Base-by-base conservation (phyloP, 2,329 filamentous ascomycete genomes). In the Echinosphaeria canescens region DNA sequence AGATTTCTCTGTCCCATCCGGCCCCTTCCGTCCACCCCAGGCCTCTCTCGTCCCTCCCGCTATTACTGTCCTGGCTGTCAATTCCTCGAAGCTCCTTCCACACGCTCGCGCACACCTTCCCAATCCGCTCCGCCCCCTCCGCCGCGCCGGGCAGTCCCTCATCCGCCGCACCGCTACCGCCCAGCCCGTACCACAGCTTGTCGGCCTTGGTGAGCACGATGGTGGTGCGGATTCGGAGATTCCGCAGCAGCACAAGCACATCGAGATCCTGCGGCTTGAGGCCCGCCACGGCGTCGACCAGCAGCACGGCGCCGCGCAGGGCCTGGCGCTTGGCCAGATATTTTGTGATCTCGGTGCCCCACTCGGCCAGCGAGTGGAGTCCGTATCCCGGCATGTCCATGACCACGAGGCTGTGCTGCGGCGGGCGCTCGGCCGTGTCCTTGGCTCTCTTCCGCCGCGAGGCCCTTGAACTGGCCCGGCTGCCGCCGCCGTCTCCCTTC, bases 151-250 rank as follows among this genome's bases (percentile, higher is more conserved):
- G n/a, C n/a, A n/a, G n/a, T n/a, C n/a, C n/a, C n/a, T n/a, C n/a
- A n/a, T n/a, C 29, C 15, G 25, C 34, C 20, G 22, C 26, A 5
- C 18, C 28, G 13, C 15, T 13, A n/a, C n/a, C n/a, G 4, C 13
- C 20, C 10, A 19, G 17, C 15, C 17, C 28, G 12, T 32, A 32
- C 36, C 41, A 34, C 24, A 48, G 30, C 38, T 65, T 66, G 36
- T 69, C 64, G 10, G 56, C 59, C 42, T 67, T 67, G 9, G 64
- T 69, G 26, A 70, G 39, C 4, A 67, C 51, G 2, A 67, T 51
- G 5, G 53, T 38, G 2, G 59, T 62, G 27, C 47, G 47, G 16
- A 56, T 48, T 8, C 50, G 49, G 4, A 50, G 46, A 26, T 51
- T 43, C 26, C 55, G 47, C 34, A 69, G 45, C 24, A 59, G 42